Evolutionary conservation across 208 protist species (phyloP), one percentile per base, ranked within the genome.

Genomic region (Angomonas deanei): DNA sequence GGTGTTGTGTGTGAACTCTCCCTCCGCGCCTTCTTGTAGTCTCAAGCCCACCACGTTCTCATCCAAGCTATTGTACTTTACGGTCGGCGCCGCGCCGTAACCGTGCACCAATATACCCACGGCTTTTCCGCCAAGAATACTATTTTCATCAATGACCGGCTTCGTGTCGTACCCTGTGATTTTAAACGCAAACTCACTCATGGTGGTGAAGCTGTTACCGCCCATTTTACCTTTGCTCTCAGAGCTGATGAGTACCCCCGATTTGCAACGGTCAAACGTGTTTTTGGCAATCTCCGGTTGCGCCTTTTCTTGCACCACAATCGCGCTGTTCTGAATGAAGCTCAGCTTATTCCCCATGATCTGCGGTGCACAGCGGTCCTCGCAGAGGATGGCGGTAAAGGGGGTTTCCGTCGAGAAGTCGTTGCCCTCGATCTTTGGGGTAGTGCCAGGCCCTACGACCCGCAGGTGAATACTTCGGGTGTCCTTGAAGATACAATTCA

Each of bases 401-500:
- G 66, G 31, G 13, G 55, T 42, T 19, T 60, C 66, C 31, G 21
- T 27, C 24, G 32, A 42, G 46, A 78, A 78, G 46, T 52, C 49
- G 54, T 66, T 72, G 49, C 65, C 60, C 11, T 76, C 62, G 4
- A 76, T 49, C n/a, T 38, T 13, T 1, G 71, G 64, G 11, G 49
- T 19, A 1, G 65, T 68, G 59, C 21, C 36, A 6, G 50, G 50
- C 10, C 65, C 65, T 34, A 31, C 19, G 15, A 76, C 39, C 19
- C 8, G 52, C 4, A 76, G 58, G 28, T 64, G 65, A 1, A 34
- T 57, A 30, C 33, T 57, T 6, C 62, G 60, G 1, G 61, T 60
- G 13, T 69, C 62, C 30, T 58, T 56, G 61, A 78, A 72, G n/a
- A 23, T 62, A 62, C 72, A 72, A 42, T 42, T 30, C n/a, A 52